Conservation (phyloP, 2,329 filamentous ascomycete genomes). For the Clarireedia hainanense region DNA sequence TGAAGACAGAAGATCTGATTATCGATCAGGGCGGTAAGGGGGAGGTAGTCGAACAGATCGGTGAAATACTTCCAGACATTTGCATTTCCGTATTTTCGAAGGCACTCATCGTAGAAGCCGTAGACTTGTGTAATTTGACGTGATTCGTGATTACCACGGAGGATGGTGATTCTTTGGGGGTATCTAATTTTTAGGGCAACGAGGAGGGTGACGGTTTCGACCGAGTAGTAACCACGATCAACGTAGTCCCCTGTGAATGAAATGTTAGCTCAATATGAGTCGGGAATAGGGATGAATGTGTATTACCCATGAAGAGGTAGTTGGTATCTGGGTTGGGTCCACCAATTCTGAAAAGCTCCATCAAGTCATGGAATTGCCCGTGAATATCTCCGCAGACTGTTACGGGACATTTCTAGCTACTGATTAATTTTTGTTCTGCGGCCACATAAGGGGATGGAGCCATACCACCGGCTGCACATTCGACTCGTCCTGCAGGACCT, state of each 20-base stretch:
- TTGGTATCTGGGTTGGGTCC: slow-evolving; percentile 97
- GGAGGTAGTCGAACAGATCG: slow-evolving; percentile 97
- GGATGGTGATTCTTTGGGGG: slow-evolving; percentile 93
- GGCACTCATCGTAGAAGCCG: slow-evolving; percentile 98
- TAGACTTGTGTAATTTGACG: slow-evolving; percentile 99
- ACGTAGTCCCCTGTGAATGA: slow-evolving; percentile 76
- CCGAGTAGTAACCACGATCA: slow-evolving; percentile 96
- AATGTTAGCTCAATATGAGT: slow-evolving; percentile 13
- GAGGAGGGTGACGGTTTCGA: slow-evolving; percentile 94
- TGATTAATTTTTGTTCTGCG: slow-evolving; percentile 17
- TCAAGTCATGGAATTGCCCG: slow-evolving; percentile 96
- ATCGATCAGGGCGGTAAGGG: slow-evolving; percentile 93
- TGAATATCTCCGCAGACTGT: slow-evolving; percentile 99
- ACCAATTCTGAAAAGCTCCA: slow-evolving; percentile 99
- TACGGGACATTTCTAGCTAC: slow-evolving; percentile 82
- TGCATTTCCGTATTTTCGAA: slow-evolving; percentile 97
- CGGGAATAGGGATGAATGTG: neutral
- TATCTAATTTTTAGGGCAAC: slow-evolving; percentile 97
- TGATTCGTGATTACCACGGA: slow-evolving; percentile 98
- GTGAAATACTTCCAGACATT: slow-evolving; percentile 99
- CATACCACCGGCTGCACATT: slow-evolving; percentile 98
- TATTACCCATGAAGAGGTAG: slow-evolving; percentile 95
- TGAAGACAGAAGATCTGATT: slow-evolving; percentile 99
- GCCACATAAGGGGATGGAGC: slow-evolving; percentile 26
- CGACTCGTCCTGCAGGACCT: slow-evolving; percentile 94